phyloP scores from a whole-genome alignment of 257 asterid species.

The Przewalskia tangutica region DNA sequence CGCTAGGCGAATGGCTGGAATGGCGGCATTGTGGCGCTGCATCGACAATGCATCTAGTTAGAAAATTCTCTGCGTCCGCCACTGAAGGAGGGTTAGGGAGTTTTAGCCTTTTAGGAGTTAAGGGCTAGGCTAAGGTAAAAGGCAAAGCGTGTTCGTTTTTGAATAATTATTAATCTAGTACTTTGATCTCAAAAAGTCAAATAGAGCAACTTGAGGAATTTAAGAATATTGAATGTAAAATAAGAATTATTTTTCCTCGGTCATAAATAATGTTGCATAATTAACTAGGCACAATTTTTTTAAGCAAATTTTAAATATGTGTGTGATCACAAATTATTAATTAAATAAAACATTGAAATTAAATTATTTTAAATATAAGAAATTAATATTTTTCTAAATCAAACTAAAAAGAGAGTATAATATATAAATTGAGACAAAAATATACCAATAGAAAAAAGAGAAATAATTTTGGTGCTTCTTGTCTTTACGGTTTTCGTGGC shows the following conservation, averaged over 20 bases:
- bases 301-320: no score
- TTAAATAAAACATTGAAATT: no score
- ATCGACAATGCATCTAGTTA: no score
- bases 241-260: neutral
- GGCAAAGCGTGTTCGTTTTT: neutral
- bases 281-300: neutral
- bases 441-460: neutral
- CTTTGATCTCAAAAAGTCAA: neutral
- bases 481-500: neutral
- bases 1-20: no score
- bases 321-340: neutral
- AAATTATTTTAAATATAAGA: no score
- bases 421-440: no score
- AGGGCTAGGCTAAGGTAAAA: neutral
- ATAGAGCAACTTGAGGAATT: neutral
- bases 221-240: neutral
- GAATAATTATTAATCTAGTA: neutral
- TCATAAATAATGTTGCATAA: neutral
- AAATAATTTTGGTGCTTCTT: neutral
- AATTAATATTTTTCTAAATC: no score
- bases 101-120: neutral
- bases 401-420: no score
- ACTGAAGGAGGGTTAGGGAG: no score
- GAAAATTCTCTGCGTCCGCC: no score
- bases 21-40: no score